phyloP scores from a whole-genome alignment of 2,329 filamentous ascomycete genomes.

The Pseudopithomyces chartarum region DNA sequence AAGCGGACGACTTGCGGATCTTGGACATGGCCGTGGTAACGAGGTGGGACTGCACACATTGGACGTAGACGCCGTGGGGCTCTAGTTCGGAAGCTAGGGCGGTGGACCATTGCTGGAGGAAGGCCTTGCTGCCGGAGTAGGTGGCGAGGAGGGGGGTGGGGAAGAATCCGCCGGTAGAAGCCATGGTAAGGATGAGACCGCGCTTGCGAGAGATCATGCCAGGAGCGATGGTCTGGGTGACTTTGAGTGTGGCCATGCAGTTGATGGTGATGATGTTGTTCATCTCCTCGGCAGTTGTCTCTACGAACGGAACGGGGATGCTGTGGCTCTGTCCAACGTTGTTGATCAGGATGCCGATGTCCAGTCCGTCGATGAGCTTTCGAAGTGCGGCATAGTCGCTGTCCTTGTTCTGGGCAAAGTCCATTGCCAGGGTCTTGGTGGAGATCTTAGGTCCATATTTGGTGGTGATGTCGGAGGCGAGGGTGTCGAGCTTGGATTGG shows the following conservation, averaged over 20 bases:
- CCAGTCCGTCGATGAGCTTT: constrained; percentile 70
- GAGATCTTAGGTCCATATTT: constrained; percentile 69
- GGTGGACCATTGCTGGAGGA: constrained; percentile 94
- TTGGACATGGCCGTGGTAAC: constrained; percentile 98
- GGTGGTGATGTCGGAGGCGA: constrained; percentile 75
- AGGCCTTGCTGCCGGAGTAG: constrained; percentile 97
- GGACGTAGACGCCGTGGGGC: constrained; percentile 81
- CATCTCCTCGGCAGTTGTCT: constrained; percentile 80
- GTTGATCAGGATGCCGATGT: constrained; percentile 89
- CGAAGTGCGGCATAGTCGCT: constrained; percentile 78
- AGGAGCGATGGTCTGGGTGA: constrained; percentile 83
- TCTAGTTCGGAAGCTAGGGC: constrained; percentile 83
- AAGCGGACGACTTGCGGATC: constrained; percentile 75
- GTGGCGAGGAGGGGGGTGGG: constrained; percentile 92
- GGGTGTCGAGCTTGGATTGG: constrained; percentile 81
- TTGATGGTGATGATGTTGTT: constrained; percentile 94
- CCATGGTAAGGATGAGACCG: constrained; percentile 95
- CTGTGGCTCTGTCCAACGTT: constrained; percentile 95
- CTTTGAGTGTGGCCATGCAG: constrained; percentile 85
- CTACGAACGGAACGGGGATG: constrained; percentile 86
- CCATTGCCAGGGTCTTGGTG: constrained; percentile 85
- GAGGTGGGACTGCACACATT: constrained; percentile 89
- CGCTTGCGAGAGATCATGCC: constrained; percentile 82
- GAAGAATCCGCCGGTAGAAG: constrained; percentile 90
- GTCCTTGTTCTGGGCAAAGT: constrained; percentile 81